Evolutionary conservation across 116 monocot genomes (phyloP), one percentile per base, ranked within the genome.

Genomic region (Trichopus zeylanicus): DNA sequence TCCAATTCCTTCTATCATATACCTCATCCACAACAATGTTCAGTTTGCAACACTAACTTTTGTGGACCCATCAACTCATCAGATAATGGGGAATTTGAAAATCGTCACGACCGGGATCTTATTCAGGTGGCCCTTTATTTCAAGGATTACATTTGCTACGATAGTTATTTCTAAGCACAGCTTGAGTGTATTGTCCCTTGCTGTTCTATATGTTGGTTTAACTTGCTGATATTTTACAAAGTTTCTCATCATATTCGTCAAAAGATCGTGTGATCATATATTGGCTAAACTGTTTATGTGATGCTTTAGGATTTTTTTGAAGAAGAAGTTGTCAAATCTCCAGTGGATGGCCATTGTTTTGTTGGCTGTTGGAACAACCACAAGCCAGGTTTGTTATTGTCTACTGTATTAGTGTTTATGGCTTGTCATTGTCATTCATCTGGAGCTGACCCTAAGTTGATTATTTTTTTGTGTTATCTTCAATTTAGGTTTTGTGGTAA

Each of bases 301-400:
- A 57, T 60, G 31, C 57, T 61, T 53, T 64, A 97, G 66, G n/a
- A n/a, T n/a, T n/a, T n/a, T n/a, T n/a, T n/a, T n/a, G n/a, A n/a
- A n/a, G n/a, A n/a, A n/a, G n/a, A 87, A 79, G 66, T 63, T 91
- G 29, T 87, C 87, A 39, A 91, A 79, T 69, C 66, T 91, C 51
- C 97, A 97, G 62, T 97, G 97, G 91, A 71, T 91, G 73, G 97
- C 91, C 19, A 87, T 97, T 69, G 68, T 91, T 69, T 63, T 97
- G 61, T 75, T 97, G 59, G 77, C 91, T 53, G 70, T 97, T 74
- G 97, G 97, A 60, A 87, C 91, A 60, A 98, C 88, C 18, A 98
- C 88, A 54, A 98, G 91, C 75, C 91, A 97, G 91, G 97, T 87
- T 68, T n/a, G n/a, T n/a, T n/a, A n/a, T n/a, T n/a, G n/a, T n/a